These are phyloP conservation scores for Kregervanrija pseudodelftensis DNA, from an alignment of 805 yeast genomes.

Conservation along the genomic window DNA sequence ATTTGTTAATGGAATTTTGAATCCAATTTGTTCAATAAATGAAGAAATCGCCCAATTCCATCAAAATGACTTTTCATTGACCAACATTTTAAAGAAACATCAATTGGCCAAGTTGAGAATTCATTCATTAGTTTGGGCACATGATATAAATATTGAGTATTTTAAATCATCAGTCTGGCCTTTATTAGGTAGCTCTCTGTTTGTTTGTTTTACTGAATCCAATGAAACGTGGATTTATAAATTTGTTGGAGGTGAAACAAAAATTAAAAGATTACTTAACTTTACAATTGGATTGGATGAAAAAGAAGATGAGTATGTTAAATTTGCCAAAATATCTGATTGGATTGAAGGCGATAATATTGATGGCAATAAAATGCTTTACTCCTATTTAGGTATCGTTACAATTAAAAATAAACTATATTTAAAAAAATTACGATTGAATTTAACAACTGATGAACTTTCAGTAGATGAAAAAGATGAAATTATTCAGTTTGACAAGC, in stretches of 20 bases:
- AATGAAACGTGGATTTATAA: slow-evolving; percentile 7
- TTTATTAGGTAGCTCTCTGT: slow-evolving; percentile 3
- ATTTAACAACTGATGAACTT: neutral
- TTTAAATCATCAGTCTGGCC: slow-evolving; percentile 10
- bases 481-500: neutral
- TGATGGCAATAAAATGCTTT: neutral
- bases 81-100: slow-evolving; percentile 1
- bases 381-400: slow-evolving; percentile 4
- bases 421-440: slow-evolving; percentile 1
- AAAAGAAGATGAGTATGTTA: slow-evolving; percentile 7
- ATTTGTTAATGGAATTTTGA: slow-evolving; percentile 7
- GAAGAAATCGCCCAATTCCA: slow-evolving; percentile 1
- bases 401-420: slow-evolving; percentile 9
- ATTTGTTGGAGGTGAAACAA: neutral
- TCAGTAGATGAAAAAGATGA: neutral
- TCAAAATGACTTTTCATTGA: slow-evolving; percentile 3
- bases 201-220: slow-evolving; percentile 11
- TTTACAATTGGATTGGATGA: slow-evolving; percentile 4
- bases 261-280: neutral
- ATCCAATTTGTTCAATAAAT: slow-evolving; percentile 4
- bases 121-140: slow-evolving; percentile 10
- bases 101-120: slow-evolving; percentile 9
- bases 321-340: slow-evolving; percentile 7
- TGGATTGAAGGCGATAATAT: slow-evolving; percentile 6
- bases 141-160: slow-evolving; percentile 4